These are phyloP conservation scores for Lagerstroemia speciosa DNA, from an alignment of 345 rosid genomes.

Conservation along the genomic window DNA sequence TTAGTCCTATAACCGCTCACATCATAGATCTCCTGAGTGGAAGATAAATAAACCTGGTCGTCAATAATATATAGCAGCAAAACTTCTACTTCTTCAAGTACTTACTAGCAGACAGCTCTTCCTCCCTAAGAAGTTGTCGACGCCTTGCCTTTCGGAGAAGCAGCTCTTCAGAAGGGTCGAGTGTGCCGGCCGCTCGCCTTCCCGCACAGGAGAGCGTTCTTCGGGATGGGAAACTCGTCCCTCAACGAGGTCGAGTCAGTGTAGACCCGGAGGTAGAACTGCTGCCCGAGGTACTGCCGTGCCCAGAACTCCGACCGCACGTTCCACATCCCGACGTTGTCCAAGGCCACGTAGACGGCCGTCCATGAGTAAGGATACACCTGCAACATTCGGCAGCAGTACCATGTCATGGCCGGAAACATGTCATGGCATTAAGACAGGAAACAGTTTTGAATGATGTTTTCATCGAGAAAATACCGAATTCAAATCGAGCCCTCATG, in stretches of 20 bases:
- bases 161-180: constrained; percentile 41
- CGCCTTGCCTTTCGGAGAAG: not conserved
- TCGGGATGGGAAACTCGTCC: constrained; percentile 85
- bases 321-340: constrained; percentile 99
- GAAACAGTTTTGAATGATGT: not conserved
- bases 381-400: constrained; percentile 24
- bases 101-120: too few relatives aligned
- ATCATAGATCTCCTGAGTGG: not conserved
- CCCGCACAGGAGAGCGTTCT: constrained; percentile 79
- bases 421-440: not conserved
- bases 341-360: constrained; percentile 74
- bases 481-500: too few relatives aligned
- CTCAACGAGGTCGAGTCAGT: constrained; percentile 70
- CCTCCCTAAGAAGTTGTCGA: constrained; percentile 1
- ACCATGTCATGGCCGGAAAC: not conserved
- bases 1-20: not conserved
- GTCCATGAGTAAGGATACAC: constrained; percentile 90
- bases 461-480: too few relatives aligned
- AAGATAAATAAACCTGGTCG: constrained; percentile 6
- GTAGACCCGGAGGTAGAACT: constrained; percentile 69
- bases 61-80: constrained; percentile 11
- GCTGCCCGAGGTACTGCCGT: constrained; percentile 90
- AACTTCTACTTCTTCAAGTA: constrained; percentile 12
- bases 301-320: constrained; percentile 90
- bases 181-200: constrained; percentile 65